Evolutionary conservation across 805 yeast species (phyloP), one percentile per base, ranked within the genome.

Genomic region (Candida endomychidarum): DNA sequence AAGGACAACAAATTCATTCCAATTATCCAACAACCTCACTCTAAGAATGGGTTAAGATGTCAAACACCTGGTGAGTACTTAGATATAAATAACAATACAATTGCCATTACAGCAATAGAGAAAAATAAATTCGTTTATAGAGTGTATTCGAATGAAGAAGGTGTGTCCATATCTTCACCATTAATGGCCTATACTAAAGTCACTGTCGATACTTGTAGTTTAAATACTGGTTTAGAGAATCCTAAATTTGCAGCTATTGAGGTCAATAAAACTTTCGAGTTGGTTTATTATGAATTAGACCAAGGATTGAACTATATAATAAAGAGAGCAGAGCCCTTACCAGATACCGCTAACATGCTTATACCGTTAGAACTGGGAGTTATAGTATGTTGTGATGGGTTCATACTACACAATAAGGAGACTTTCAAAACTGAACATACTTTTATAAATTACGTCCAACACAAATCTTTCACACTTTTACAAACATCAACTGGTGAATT

Each of bases 201-300:
- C 7, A 79, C 89, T 0, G 64, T 83, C 22, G 59, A 59, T 11
- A 52, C 81, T 2, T 60, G 75, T 12, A 83, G 84, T 0, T 55
- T 91, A 34, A 95, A 89, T 55, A 83, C 82, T 2, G 86, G 83
- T 0, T 83, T 72, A 57, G 93, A 84, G 14, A 89, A 88, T 53
- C 98, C 98, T 0, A 56, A 79, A 8, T 91, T 90, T 73, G 95
- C 88, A 0, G 74, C 90, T 0, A 61, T 93, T 6, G 98, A 91
- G 54, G 62, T 76, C 6, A 83, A 78, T 38, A 28, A 46, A 4
- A 43, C 41, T 5, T 45, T 47, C 1, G 48, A 53, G 20, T 64
- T 91, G 38, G 74, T 78, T 3, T 84, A 77, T 56, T 91, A 91
- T 61, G 91, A 87, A 53, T 63, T 90, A 18, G 97, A 93, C 57